These are phyloP conservation scores for Stachybotrys elegans DNA, from an alignment of 2,329 filamentous ascomycete species.

Conservation along the genomic window DNA sequence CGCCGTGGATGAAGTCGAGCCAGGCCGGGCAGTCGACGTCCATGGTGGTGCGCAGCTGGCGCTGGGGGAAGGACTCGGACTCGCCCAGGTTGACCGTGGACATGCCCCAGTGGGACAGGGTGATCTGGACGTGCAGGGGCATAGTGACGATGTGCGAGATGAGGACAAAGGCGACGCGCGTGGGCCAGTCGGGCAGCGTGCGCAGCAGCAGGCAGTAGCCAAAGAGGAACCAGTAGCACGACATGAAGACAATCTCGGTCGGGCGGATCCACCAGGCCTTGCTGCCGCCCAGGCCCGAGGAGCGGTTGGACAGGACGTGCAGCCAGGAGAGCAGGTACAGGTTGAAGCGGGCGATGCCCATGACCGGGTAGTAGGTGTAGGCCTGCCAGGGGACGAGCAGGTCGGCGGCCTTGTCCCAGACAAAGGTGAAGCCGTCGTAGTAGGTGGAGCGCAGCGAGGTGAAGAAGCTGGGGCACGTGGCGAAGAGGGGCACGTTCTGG, in stretches of 20 bases:
- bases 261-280: conserved; percentile 65
- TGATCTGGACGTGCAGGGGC: conserved; percentile 68
- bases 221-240: conserved; percentile 63
- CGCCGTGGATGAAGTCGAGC: conserved; percentile 69
- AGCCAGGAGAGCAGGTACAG: conserved; percentile 64
- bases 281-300: conserved; percentile 47
- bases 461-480: conserved; percentile 62
- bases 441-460: conserved; percentile 58
- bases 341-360: conserved; percentile 67
- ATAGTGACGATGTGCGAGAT: conserved; percentile 61
- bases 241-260: conserved; percentile 58
- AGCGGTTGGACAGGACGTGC: conserved; percentile 53
- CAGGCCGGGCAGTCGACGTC: conserved; percentile 68
- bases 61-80: conserved; percentile 62
- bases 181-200: conserved; percentile 51
- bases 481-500: conserved; percentile 66
- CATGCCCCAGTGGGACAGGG: conserved; percentile 69
- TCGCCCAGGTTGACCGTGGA: conserved; percentile 59
- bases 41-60: conserved; percentile 68
- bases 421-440: conserved; percentile 62
- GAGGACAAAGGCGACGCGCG: conserved; percentile 57
- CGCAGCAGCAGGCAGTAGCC: conserved; percentile 61
- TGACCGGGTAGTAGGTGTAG: conserved; percentile 65
- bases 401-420: conserved; percentile 57
- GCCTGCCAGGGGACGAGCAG: conserved; percentile 56